Evolutionary conservation across 108 stramenopile species (phyloP).

Genomic region (Cyclostephanos invisitatus): DNA sequence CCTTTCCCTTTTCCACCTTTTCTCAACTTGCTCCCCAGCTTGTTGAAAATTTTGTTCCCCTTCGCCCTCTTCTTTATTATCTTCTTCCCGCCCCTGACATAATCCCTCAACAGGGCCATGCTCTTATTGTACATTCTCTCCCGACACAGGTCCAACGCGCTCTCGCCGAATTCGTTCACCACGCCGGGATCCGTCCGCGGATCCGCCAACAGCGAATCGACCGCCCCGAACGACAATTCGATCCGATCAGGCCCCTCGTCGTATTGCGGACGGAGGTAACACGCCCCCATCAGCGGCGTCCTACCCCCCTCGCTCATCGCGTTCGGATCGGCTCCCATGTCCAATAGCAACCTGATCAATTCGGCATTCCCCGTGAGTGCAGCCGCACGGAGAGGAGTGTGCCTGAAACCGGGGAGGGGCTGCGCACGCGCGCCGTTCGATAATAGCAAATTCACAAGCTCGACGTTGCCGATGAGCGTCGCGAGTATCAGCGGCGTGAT

Average conservation of each 20-base stretch:
- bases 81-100: neutral
- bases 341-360: conserved; percentile 30
- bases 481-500: conserved; percentile 53
- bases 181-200: conserved; percentile 31
- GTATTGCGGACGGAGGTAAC: conserved; percentile 42
- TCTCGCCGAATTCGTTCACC: conserved; percentile 47
- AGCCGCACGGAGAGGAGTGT: conserved; percentile 48
- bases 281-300: conserved; percentile 55
- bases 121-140: conserved; percentile 41
- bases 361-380: conserved; percentile 42
- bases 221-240: conserved; percentile 32
- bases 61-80: neutral
- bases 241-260: conserved; percentile 14
- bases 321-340: conserved; percentile 47
- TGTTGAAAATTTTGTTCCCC: neutral
- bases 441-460: conserved; percentile 35
- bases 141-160: conserved; percentile 50
- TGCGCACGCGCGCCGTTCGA: conserved; percentile 37
- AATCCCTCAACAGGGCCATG: conserved; percentile 8
- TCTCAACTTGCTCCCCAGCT: neutral
- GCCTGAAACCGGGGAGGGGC: conserved; percentile 44
- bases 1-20: neutral
- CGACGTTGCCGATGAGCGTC: conserved; percentile 35
- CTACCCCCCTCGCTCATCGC: conserved; percentile 38
- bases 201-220: conserved; percentile 34